Base-by-base conservation (phyloP, 257 asterid genomes). In the Nicotiana noctiflora region DNA sequence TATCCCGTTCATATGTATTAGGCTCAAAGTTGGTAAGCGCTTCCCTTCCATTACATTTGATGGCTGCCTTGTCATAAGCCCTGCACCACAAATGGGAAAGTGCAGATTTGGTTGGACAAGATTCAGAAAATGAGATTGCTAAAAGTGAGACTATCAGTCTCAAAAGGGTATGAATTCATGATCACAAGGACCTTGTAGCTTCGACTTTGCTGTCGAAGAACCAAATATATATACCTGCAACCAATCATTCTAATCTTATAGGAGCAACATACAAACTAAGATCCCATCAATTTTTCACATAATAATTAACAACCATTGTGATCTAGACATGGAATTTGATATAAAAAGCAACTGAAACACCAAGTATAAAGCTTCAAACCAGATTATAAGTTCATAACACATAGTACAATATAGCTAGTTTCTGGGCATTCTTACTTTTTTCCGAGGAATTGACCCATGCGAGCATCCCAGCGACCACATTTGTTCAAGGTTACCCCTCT, bases 391-490 rank as follows among this genome's bases (percentile, higher is more conserved):
- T 29, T 17, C 19, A 66, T 31, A 34, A 8, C 9, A 56, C 62
- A 56, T 18, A 8, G 23, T 17, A 17, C 11, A 49, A 66, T 32
- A 4, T 18, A 6, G 75, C 25, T 65, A 65, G 13, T 17, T 65
- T 65, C 3, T 9, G 13, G 19, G 79, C 27, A 11, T 49, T 27
- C 81, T 87, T 87, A 95, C 99, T 91, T 93, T 91, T 95, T 93
- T 83, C 97, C 97, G 40, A 92, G 88, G 49, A 91, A 91, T 80
- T 95, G 99, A 85, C 98, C 98, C 97, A 95, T 90, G 52, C 97
- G 91, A 23, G 97, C 93, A 88, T 95, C 98, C 99, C 99, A 95
- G 88, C 95, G 83, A 77, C 98, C 98, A 83, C 98, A 93, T 88
- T 93, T 93, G 84, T 95, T 98, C 88, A 95, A 85, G 23, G 97